A percentile compares a stretch with the other conserved stretches of the same genome.
Evolutionary conservation across 306 rosid genomes (phyloP).

Genomic region (Boehmeria nivea): DNA sequence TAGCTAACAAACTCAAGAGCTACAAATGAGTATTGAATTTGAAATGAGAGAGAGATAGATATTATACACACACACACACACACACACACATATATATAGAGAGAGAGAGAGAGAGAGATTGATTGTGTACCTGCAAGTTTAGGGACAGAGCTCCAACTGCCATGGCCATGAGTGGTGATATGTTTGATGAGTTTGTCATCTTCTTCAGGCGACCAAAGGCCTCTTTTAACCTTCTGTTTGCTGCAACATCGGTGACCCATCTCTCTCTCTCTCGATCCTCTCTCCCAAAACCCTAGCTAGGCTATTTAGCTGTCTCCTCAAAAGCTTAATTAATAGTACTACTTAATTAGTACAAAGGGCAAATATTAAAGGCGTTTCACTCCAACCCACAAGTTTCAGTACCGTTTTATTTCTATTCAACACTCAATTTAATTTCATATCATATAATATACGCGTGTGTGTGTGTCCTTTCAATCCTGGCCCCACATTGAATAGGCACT

Average conservation of each 20-base stretch:
- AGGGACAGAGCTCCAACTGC: conserved; percentile 58
- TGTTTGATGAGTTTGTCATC: conserved; percentile 44
- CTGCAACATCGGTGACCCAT: conserved; percentile 42
- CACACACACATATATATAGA: neutral
- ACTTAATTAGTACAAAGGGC: neutral
- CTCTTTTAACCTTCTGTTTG: conserved; percentile 50
- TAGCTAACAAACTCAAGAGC: too few relatives aligned
- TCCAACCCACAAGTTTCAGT: conserved; percentile 12
- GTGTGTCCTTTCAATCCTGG: neutral
- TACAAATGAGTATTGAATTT: too few relatives aligned
- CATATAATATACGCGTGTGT: neutral
- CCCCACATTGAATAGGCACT: too few relatives aligned
- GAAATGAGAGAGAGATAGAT: too few relatives aligned
- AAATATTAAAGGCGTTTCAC: conserved; percentile 3
- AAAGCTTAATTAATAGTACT: neutral
- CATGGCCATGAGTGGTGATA: conserved; percentile 42
- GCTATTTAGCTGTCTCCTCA: neutral
- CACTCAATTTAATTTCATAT: neutral
- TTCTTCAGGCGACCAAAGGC: conserved; percentile 64
- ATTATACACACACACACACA: too few relatives aligned
- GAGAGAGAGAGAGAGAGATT: neutral
- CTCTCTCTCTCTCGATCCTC: neutral
- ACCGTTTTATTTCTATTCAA: neutral
- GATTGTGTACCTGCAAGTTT: conserved; percentile 56
- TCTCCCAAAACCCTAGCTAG: neutral